Evolutionary conservation across 768 basidiomycete species (phyloP).

Genomic region (Auricularia cornea): DNA sequence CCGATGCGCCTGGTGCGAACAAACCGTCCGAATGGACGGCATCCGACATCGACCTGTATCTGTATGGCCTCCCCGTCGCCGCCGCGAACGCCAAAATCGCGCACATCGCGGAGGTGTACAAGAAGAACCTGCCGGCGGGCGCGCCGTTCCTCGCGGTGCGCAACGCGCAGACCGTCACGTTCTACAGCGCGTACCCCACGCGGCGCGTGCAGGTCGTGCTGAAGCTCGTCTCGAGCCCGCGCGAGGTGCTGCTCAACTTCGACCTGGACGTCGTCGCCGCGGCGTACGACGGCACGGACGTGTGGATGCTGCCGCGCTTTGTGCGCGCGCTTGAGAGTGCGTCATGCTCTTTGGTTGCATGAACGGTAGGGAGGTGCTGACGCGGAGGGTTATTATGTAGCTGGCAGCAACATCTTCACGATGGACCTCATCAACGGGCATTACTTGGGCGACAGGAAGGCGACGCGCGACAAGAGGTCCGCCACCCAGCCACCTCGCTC

Average conservation of each 20-base stretch:
- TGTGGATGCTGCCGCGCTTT: slow-evolving; percentile 10
- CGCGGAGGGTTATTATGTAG: not conserved
- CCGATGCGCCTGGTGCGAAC: not conserved
- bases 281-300: slow-evolving; percentile 7
- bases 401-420: slow-evolving; percentile 10
- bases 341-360: not conserved
- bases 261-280: slow-evolving; percentile 10
- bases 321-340: slow-evolving; percentile 10
- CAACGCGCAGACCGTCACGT: slow-evolving; percentile 10
- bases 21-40: slow-evolving; percentile 3
- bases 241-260: slow-evolving; percentile 11
- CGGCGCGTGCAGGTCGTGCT: slow-evolving; percentile 9
- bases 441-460: slow-evolving; percentile 8
- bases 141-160: slow-evolving; percentile 7
- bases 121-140: slow-evolving; percentile 3
- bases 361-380: too few species aligned
- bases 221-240: slow-evolving; percentile 4
- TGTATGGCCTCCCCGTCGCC: slow-evolving; percentile 6
- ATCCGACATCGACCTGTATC: slow-evolving; percentile 12
- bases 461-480: slow-evolving; percentile 8
- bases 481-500: not conserved
- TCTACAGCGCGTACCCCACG: slow-evolving; percentile 6
- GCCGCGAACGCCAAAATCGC: slow-evolving; percentile 5
- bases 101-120: slow-evolving; percentile 7
- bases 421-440: slow-evolving; percentile 11